Base-by-base conservation (phyloP, 306 rosid species). In the Myrica gale region DNA sequence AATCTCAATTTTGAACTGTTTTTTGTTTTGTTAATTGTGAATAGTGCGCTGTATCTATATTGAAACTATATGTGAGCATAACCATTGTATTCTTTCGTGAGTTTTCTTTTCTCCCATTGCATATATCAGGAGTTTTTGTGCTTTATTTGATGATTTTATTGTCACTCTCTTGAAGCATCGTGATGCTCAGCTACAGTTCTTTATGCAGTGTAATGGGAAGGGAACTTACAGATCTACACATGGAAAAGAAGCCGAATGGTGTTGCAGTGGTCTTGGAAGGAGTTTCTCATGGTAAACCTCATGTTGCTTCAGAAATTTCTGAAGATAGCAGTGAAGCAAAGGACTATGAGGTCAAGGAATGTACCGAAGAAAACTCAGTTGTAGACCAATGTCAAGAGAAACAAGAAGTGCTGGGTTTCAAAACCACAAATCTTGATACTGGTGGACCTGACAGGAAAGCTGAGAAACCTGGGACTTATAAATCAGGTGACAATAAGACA, bases 181-280 rank as follows among this genome's bases (percentile, higher is more conserved):
- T 67, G 69, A 23, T 78, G 74, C 76, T 81, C 50, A 56, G 54
- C 69, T 69, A 68, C 67, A 41, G 78, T 62, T 67, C 83, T 66
- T 57, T 52, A 15, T 85, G 96, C 93, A 92, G 99, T 43, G 80
- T 79, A 69, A 96, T 96, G 98, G 98, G 98, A 74, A 90, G 93
- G 80, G 99, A 96, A 88, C 81, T 90, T 69, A 75, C 88, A 50
- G 94, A 96, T 84, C 75, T 82, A 45, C 81, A 43, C 81, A 77
- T 71, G 77, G 91, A 86, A 60, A 85, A 78, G 84, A 81, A 87
- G 83, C 85, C 83, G 63, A 92, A 79, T 60, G 84, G 79, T 72
- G 41, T 48, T 8, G 23, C 65, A 45, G 79, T 52, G 45, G 67
- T 84, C 72, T 69, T 89, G 71, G 81, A 81, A 81, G 92, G 92